Conservation (phyloP, 108 stramenopile genomes). For the Parietichytrium sp. region DNA sequence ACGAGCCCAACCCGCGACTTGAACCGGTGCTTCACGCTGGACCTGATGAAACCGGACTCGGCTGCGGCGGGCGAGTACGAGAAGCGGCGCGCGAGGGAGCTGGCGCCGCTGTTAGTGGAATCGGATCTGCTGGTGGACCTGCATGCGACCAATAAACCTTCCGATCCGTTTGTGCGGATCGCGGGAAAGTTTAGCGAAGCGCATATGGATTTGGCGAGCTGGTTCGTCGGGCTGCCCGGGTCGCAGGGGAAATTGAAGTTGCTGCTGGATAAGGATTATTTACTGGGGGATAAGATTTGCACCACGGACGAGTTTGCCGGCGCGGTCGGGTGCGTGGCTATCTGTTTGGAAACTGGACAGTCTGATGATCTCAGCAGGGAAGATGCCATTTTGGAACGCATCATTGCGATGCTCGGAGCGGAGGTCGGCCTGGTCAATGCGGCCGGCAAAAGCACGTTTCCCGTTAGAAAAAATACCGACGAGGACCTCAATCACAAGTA, state of each 20-base stretch:
- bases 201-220: slow-evolving; percentile 8
- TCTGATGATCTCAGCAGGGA: background rate
- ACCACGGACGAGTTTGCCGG: slow-evolving; percentile 24
- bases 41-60: background rate
- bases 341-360: slow-evolving; percentile 28
- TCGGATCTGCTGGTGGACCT: background rate
- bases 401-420: background rate
- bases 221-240: background rate
- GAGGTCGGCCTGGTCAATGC: slow-evolving; percentile 10
- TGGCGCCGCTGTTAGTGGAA: background rate
- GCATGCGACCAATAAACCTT: background rate
- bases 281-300: background rate
- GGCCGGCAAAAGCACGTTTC: background rate
- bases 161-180: slow-evolving; percentile 8
- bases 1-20: background rate
- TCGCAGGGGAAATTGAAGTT: background rate
- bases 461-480: background rate
- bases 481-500: background rate
- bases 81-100: background rate
- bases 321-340: background rate
- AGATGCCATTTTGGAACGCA: background rate
- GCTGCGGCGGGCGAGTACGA: background rate
- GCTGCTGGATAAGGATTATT: background rate
- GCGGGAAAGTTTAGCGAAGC: background rate
- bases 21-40: slow-evolving; percentile 7